Conservation (phyloP, 116 monocot species). For the Papilionanthe hybrid region DNA sequence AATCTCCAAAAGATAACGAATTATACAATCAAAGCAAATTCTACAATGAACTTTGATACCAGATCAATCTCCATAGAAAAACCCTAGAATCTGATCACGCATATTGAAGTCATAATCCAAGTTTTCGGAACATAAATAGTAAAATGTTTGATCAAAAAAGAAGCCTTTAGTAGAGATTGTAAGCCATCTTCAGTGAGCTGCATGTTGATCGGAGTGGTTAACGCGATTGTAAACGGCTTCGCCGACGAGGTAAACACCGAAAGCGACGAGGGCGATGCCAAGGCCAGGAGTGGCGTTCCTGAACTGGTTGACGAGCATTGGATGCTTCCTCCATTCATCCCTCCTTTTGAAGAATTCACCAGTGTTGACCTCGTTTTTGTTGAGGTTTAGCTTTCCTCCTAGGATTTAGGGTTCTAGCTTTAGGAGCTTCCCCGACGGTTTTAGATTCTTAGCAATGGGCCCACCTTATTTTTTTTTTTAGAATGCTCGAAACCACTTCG, state of each 20-base stretch:
- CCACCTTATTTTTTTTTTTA: too few relatives aligned
- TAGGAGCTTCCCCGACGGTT: too few relatives aligned
- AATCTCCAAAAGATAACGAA: background rate
- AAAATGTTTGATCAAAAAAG: background rate
- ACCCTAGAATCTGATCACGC: background rate
- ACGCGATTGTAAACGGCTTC: constrained; percentile 76
- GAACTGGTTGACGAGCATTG: constrained; percentile 54
- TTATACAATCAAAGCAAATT: background rate
- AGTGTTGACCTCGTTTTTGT: too few relatives aligned
- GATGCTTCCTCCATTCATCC: constrained; percentile 95
- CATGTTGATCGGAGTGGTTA: constrained; percentile 35
- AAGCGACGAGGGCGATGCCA: constrained; percentile 82
- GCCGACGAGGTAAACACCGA: constrained; percentile 82
- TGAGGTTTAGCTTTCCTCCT: too few relatives aligned
- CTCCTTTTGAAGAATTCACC: constrained; percentile 91
- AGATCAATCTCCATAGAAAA: background rate
- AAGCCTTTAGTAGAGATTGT: background rate
- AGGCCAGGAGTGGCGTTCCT: constrained; percentile 73
- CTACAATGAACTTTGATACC: background rate
- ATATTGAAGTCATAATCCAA: background rate
- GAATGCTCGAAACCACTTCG: too few relatives aligned
- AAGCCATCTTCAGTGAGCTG: background rate
- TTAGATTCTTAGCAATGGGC: too few relatives aligned
- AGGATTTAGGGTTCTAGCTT: too few relatives aligned
- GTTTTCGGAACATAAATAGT: background rate